phyloP scores from a whole-genome alignment of 768 basidiomycete genomes.

The Botryobasidium botryosum region DNA sequence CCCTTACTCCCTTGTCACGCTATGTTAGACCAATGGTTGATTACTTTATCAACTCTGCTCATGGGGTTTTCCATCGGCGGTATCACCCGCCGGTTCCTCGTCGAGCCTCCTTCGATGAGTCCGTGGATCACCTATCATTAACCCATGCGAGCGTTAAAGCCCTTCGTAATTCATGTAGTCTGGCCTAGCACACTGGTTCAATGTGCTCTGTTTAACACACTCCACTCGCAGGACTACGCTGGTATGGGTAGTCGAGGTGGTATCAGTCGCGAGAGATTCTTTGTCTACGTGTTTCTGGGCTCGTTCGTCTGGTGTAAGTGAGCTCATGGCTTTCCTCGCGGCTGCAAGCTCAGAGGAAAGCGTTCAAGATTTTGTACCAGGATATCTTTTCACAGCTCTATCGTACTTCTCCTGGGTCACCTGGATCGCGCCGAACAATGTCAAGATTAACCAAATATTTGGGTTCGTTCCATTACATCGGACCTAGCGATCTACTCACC shows the following conservation, averaged over 20 bases:
- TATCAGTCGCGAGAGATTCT: constrained; percentile 3
- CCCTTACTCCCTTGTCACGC: no score
- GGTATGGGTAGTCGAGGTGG: constrained; percentile 6
- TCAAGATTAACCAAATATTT: constrained; percentile 13
- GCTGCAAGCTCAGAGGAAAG: no score
- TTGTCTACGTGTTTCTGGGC: constrained; percentile 2
- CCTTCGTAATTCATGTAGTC: constrained; percentile 3
- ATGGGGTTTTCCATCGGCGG: constrained; percentile 12
- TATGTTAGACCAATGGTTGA: constrained; percentile 14
- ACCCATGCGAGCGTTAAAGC: neutral
- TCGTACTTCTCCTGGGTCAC: constrained; percentile 25
- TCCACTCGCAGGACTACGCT: constrained; percentile 4
- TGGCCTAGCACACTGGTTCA: constrained; percentile 12
- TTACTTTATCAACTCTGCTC: constrained; percentile 14
- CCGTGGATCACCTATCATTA: neutral
- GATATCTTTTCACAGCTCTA: constrained; percentile 56
- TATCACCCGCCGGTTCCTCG: constrained; percentile 12
- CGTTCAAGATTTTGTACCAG: constrained; percentile 46
- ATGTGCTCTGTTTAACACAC: constrained; percentile 13
- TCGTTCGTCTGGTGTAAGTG: constrained; percentile 13
- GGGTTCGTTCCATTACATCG: constrained; percentile 1
- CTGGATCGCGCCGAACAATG: constrained; percentile 19
- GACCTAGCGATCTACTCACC: neutral
- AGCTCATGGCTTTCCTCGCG: no score
- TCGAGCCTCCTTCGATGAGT: constrained; percentile 7